Evolutionary conservation across 257 asterid species (phyloP).

Genomic region (Plantago elongata): DNA sequence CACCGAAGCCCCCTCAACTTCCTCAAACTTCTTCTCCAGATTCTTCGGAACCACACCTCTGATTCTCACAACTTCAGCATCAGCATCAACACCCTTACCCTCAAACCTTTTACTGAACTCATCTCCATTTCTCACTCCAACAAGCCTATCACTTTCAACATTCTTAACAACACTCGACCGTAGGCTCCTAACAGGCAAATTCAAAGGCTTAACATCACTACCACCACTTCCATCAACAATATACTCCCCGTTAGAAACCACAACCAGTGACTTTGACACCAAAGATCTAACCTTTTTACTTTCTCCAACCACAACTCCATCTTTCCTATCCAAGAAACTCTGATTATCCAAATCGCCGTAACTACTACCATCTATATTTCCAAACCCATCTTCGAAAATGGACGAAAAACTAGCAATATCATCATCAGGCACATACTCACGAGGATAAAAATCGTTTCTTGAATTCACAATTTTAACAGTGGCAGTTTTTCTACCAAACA

Average conservation of each 20-base stretch:
- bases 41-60: slow-evolving; percentile 50
- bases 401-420: slow-evolving; percentile 51
- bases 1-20: slow-evolving; percentile 31
- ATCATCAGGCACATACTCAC: slow-evolving; percentile 42
- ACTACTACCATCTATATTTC: slow-evolving; percentile 41
- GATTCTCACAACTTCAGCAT: slow-evolving; percentile 29
- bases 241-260: slow-evolving; percentile 43
- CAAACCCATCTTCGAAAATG: slow-evolving; percentile 55
- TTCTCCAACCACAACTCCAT: slow-evolving; percentile 22
- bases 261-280: slow-evolving; percentile 20
- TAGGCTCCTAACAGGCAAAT: slow-evolving; percentile 74
- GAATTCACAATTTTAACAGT: slow-evolving; percentile 25
- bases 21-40: slow-evolving; percentile 60
- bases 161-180: slow-evolving; percentile 36
- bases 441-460: slow-evolving; percentile 21
- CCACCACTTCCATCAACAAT: slow-evolving; percentile 20
- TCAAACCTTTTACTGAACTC: slow-evolving; percentile 20
- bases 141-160: slow-evolving; percentile 23
- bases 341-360: slow-evolving; percentile 11
- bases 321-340: slow-evolving; percentile 16
- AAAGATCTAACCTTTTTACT: slow-evolving; percentile 35
- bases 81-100: slow-evolving; percentile 22
- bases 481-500: slow-evolving; percentile 44
- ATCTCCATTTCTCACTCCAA: slow-evolving; percentile 3
- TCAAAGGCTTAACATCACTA: slow-evolving; percentile 60